phyloP scores from a whole-genome alignment of 1,139 yeast species.

The Yamadazyma dushanensis region DNA sequence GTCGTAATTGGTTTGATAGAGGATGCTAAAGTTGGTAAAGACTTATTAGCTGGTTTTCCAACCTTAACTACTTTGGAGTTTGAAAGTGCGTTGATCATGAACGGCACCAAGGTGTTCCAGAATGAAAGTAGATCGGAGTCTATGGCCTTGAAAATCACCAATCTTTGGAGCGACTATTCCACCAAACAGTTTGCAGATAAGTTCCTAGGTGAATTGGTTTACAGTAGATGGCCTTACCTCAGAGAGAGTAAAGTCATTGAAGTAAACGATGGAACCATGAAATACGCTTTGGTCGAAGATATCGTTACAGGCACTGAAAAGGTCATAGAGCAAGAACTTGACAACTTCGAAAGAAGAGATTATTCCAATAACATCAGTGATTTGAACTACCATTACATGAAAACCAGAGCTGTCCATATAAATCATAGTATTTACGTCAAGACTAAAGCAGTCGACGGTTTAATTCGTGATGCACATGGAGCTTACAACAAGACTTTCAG shows the following conservation, averaged over 20 bases:
- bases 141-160: slow-evolving; percentile 62
- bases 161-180: slow-evolving; percentile 47
- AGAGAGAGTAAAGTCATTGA: slow-evolving; percentile 74
- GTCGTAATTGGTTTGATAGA: slow-evolving; percentile 60
- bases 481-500: slow-evolving; percentile 72
- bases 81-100: slow-evolving; percentile 47
- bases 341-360: slow-evolving; percentile 38
- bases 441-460: slow-evolving; percentile 78
- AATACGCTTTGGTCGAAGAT: slow-evolving; percentile 38
- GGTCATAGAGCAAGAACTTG: slow-evolving; percentile 30
- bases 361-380: slow-evolving; percentile 26
- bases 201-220: slow-evolving; percentile 38
- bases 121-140: slow-evolving; percentile 84
- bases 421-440: slow-evolving; percentile 59
- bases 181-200: slow-evolving; percentile 55
- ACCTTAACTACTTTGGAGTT: slow-evolving; percentile 71
- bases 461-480: slow-evolving; percentile 69
- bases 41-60: slow-evolving; percentile 89
- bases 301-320: slow-evolving; percentile 7
- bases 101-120: slow-evolving; percentile 78
- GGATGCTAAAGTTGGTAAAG: slow-evolving; percentile 69
- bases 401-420: slow-evolving; percentile 58
- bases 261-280: slow-evolving; percentile 55
- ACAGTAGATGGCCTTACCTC: slow-evolving; percentile 86
- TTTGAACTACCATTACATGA: slow-evolving; percentile 27